Evolutionary conservation across 345 rosid genomes (phyloP).

Genomic region (Clarkia xantiana): DNA sequence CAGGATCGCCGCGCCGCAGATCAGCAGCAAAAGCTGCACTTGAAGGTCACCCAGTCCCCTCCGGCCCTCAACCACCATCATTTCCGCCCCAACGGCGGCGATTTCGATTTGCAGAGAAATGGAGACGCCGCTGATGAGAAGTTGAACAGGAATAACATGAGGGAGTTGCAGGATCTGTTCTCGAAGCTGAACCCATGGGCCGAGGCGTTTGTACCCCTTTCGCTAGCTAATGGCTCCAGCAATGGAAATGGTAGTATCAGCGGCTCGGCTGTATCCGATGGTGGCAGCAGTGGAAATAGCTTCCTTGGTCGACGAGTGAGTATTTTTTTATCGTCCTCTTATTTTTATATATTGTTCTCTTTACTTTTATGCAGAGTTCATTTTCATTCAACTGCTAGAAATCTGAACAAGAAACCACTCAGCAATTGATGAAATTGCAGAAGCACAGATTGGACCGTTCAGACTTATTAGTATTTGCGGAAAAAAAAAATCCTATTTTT

Average conservation of each 20-base stretch:
- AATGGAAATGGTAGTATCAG: constrained; percentile 3
- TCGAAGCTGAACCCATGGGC: constrained; percentile 94
- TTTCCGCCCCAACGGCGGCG: constrained; percentile 12
- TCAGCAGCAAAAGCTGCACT: constrained; percentile 9
- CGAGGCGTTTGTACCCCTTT: constrained; percentile 82
- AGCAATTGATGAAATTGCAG: too few species aligned
- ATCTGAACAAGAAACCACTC: neutral
- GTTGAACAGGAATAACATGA: constrained; percentile 40
- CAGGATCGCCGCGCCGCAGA: constrained; percentile 20
- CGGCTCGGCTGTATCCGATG: constrained; percentile 13
- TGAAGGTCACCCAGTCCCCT: neutral
- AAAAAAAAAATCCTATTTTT: too few species aligned
- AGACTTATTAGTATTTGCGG: too few species aligned
- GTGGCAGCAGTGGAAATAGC: constrained; percentile 25
- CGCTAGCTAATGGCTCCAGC: constrained; percentile 27
- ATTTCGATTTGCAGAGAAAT: constrained; percentile 2
- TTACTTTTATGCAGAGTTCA: neutral
- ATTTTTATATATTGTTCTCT: neutral
- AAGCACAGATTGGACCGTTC: too few species aligned
- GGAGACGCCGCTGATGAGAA: constrained; percentile 25
- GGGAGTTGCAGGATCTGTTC: constrained; percentile 72
- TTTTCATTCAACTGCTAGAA: neutral
- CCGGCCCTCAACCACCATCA: constrained; percentile 2
- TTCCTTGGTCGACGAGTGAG: constrained; percentile 38
- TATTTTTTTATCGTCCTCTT: neutral